These are phyloP conservation scores for Xylaria sp. DNA, from an alignment of 2,329 filamentous ascomycete genomes.

Conservation along the genomic window DNA sequence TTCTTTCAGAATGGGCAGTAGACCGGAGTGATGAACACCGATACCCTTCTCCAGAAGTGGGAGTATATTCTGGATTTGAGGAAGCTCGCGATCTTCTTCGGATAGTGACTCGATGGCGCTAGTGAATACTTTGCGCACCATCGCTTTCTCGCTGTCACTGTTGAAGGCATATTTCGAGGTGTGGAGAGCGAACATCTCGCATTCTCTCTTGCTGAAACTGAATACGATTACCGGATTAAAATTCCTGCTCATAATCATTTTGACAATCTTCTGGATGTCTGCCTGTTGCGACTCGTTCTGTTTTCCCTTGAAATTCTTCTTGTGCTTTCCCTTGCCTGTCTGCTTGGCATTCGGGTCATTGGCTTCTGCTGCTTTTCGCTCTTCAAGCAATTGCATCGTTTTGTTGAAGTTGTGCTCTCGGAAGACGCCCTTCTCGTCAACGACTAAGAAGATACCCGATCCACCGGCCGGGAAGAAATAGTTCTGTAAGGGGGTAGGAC, in stretches of 20 bases:
- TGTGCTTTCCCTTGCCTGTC: conserved; percentile 90
- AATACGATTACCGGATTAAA: conserved; percentile 99
- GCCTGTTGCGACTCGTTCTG: conserved; percentile 74
- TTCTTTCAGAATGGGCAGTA: conserved; percentile 96
- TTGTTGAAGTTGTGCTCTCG: conserved; percentile 97
- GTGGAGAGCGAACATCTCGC: conserved; percentile 87
- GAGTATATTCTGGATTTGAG: conserved; percentile 90
- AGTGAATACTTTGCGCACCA: conserved; percentile 93
- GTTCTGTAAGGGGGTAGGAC: conserved; percentile 94
- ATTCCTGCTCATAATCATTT: conserved; percentile 98
- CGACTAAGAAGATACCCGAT: conserved; percentile 91
- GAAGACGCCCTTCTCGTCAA: conserved; percentile 97
- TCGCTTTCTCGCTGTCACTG: conserved; percentile 91
- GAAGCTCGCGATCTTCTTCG: conserved; percentile 87
- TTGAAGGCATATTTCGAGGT: conserved; percentile 93
- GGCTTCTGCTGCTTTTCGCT: conserved; percentile 86
- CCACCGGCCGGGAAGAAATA: conserved; percentile 96
- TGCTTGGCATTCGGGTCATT: conserved; percentile 81
- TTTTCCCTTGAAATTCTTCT: conserved; percentile 89
- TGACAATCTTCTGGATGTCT: conserved; percentile 97
- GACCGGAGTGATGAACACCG: conserved; percentile 94
- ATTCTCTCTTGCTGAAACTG: conserved; percentile 98
- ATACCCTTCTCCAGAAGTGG: conserved; percentile 91
- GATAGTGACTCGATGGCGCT: conserved; percentile 93
- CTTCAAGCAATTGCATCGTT: conserved; percentile 90